Percentiles rank a stretch among this genome's conserved stretches.
These are phyloP conservation scores for Garcileccinum viscosum DNA, from an alignment of 1,284 basidiomycete genomes.

Conservation along the genomic window DNA sequence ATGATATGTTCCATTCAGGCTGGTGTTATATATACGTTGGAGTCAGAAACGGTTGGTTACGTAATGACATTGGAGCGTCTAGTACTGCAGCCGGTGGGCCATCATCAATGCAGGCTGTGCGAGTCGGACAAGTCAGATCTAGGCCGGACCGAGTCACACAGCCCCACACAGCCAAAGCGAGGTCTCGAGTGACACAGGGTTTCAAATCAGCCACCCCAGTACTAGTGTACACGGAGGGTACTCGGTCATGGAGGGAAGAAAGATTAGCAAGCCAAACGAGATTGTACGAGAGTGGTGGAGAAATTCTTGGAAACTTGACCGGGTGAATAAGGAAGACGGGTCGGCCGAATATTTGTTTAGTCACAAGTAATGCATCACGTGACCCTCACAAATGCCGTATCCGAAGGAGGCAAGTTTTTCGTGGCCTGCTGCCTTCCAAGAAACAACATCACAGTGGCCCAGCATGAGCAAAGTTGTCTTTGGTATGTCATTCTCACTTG, in stretches of 20 bases:
- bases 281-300: background rate
- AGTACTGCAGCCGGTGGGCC: no score
- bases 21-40: background rate
- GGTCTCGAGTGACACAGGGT: no score
- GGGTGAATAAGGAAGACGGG: background rate
- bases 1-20: background rate
- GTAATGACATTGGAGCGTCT: background rate
- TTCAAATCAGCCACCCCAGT: background rate
- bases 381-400: background rate
- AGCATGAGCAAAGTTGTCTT: constrained; percentile 42
- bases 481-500: constrained; percentile 28
- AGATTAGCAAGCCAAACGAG: background rate
- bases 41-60: background rate
- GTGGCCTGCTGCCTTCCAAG: background rate
- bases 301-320: background rate
- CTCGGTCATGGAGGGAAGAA: background rate
- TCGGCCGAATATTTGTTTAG: background rate
- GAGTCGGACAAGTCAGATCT: background rate
- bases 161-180: no score
- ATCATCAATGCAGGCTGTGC: no score
- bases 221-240: no score
- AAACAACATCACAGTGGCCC: background rate
- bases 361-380: background rate
- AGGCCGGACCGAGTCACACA: background rate
- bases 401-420: background rate